phyloP scores from a whole-genome alignment of 2,329 filamentous ascomycete species.

The Ceratocystis destructans region DNA sequence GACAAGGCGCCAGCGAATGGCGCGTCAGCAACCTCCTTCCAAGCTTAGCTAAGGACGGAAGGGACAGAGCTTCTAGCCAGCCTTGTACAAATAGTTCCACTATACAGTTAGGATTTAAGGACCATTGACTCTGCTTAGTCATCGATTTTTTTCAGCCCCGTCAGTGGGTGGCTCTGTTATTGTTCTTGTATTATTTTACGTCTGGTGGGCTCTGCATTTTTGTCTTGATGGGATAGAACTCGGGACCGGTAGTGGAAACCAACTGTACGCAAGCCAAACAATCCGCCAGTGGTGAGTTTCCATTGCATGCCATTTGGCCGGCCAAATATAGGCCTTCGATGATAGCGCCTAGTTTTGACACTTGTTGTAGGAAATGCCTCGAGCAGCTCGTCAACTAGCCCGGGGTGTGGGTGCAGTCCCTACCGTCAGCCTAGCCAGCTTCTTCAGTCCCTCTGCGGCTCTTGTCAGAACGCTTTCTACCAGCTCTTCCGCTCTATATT shows the following conservation, averaged over 20 bases:
- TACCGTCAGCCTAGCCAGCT: background rate
- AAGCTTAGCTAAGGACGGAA: background rate
- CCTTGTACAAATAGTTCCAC: background rate
- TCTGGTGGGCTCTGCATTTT: background rate
- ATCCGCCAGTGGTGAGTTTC: background rate
- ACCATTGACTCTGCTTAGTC: background rate
- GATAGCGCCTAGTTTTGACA: background rate
- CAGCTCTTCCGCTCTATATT: constrained; percentile 21
- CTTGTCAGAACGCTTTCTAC: constrained; percentile 13
- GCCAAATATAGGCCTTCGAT: background rate
- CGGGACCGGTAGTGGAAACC: background rate
- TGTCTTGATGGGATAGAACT: background rate
- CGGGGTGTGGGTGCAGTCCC: constrained; percentile 9
- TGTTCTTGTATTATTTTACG: too few relatives aligned
- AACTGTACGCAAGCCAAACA: background rate
- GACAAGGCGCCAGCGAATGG: constrained; percentile 11
- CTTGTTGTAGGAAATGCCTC: constrained; percentile 11
- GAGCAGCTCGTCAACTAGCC: constrained; percentile 16
- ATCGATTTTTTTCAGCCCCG: background rate
- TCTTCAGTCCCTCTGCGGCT: background rate
- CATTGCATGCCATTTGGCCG: background rate
- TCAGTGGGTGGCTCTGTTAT: background rate
- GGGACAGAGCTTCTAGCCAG: background rate
- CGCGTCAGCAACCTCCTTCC: constrained; percentile 1
- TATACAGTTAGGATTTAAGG: background rate